phyloP scores from a whole-genome alignment of 2,329 filamentous ascomycete species.

The Aspergillus pseudotamarii region DNA sequence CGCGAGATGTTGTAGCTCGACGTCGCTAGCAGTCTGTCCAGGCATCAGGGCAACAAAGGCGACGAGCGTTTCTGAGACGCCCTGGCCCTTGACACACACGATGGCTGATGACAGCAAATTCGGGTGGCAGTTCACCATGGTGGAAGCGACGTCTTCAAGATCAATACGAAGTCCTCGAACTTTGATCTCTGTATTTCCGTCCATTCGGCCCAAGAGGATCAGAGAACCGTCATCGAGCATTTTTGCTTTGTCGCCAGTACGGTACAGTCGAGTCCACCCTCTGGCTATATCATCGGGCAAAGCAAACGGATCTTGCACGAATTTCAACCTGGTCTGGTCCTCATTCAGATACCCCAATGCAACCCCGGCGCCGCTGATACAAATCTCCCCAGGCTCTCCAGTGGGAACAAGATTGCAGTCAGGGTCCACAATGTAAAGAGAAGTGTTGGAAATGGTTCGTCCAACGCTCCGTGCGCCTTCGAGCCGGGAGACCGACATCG shows the following conservation, averaged over 20 bases:
- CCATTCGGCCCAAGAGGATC: constrained; percentile 26
- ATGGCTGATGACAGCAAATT: constrained; percentile 1
- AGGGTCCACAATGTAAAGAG: constrained; percentile 5
- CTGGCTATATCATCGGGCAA: neutral
- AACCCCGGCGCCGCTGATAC: constrained; percentile 11
- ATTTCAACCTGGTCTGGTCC: constrained; percentile 6
- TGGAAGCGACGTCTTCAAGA: constrained; percentile 45
- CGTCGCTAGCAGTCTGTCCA: constrained; percentile 3
- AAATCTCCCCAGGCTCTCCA: constrained; percentile 10
- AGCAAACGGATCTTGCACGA: constrained; percentile 4
- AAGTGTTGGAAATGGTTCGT: neutral
- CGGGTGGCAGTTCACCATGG: constrained; percentile 4
- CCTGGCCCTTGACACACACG: constrained; percentile 1
- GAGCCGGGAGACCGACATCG: neutral
- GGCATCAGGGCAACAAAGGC: constrained; percentile 10
- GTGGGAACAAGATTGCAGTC: neutral
- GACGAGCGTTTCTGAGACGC: constrained; percentile 22
- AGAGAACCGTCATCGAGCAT: constrained; percentile 28
- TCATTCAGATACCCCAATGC: constrained; percentile 9
- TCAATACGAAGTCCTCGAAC: constrained; percentile 43
- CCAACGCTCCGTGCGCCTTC: constrained; percentile 3
- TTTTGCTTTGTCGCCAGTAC: constrained; percentile 31
- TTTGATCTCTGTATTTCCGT: constrained; percentile 27
- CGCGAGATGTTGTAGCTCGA: constrained; percentile 30
- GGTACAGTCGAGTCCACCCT: constrained; percentile 29